phyloP scores from a whole-genome alignment of 1,139 yeast genomes.

The Hansenula lynferdii region DNA sequence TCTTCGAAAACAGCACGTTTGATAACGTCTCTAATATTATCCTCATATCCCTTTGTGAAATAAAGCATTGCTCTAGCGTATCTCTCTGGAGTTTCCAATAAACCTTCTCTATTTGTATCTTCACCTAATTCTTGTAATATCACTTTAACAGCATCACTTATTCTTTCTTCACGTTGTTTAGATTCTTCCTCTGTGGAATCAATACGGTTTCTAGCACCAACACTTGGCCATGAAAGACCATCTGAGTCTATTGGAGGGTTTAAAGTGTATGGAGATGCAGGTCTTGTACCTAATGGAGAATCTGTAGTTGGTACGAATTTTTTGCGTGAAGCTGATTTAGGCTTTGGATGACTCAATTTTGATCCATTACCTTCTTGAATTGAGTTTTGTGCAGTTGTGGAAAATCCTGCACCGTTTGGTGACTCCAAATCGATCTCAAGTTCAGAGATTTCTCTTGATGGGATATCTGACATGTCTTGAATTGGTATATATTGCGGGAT shows the following conservation, averaged over 20 bases:
- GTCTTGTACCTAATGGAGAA: slow-evolving; percentile 63
- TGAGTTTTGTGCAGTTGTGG: slow-evolving; percentile 14
- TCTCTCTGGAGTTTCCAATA: slow-evolving; percentile 90
- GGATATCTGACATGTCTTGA: slow-evolving; percentile 10
- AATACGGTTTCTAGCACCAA: slow-evolving; percentile 77
- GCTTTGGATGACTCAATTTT: slow-evolving; percentile 11
- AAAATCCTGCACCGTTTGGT: slow-evolving; percentile 16
- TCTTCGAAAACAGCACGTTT: slow-evolving; percentile 96
- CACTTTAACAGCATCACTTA: slow-evolving; percentile 81
- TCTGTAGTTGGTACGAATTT: slow-evolving; percentile 3
- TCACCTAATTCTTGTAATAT: slow-evolving; percentile 87
- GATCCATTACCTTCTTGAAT: slow-evolving; percentile 2
- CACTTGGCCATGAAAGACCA: slow-evolving; percentile 91
- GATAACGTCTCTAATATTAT: slow-evolving; percentile 80
- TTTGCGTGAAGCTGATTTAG: not conserved
- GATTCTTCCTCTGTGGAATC: slow-evolving; percentile 66
- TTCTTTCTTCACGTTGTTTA: slow-evolving; percentile 58
- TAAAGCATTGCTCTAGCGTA: slow-evolving; percentile 95
- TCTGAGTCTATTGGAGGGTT: slow-evolving; percentile 86
- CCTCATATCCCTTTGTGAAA: slow-evolving; percentile 96
- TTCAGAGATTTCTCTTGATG: slow-evolving; percentile 11
- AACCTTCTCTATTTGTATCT: slow-evolving; percentile 83
- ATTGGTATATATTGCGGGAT: not conserved
- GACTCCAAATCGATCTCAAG: slow-evolving; percentile 5
- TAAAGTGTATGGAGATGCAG: slow-evolving; percentile 77